Evolutionary conservation across 2,329 filamentous ascomycete species (phyloP).

Genomic region (Volutella citrinella): DNA sequence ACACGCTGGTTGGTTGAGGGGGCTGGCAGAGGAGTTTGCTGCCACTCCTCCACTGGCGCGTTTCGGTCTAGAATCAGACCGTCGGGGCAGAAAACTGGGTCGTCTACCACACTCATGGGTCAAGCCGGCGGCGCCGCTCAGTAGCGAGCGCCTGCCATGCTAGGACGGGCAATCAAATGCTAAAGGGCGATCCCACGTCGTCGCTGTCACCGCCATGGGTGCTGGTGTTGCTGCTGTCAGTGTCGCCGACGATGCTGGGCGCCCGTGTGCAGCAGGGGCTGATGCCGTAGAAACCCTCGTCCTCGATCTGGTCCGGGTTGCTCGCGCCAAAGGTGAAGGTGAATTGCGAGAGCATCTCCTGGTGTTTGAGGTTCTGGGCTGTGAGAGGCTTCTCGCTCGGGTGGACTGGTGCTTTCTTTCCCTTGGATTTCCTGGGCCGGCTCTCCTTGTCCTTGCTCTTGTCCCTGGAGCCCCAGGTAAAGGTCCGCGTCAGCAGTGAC

Average conservation of each 20-base stretch:
- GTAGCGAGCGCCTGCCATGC: too few relatives aligned
- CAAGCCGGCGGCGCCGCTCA: too few relatives aligned
- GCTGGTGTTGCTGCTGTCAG: slow-evolving; percentile 17
- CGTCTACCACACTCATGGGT: too few relatives aligned
- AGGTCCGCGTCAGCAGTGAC: slow-evolving; percentile 26
- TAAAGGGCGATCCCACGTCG: too few relatives aligned
- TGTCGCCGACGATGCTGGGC: slow-evolving; percentile 32
- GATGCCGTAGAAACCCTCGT: slow-evolving; percentile 34
- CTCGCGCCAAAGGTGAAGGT: slow-evolving; percentile 44
- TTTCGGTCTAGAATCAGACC: too few relatives aligned
- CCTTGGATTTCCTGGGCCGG: slow-evolving; percentile 26
- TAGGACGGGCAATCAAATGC: too few relatives aligned
- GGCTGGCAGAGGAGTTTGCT: too few relatives aligned
- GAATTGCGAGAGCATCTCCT: slow-evolving; percentile 45
- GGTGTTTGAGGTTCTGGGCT: slow-evolving; percentile 43
- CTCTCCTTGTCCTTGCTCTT: slow-evolving; percentile 28
- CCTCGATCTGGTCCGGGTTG: slow-evolving; percentile 30
- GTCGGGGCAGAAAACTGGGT: too few relatives aligned
- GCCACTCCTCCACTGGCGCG: too few relatives aligned
- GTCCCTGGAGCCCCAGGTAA: slow-evolving; percentile 29
- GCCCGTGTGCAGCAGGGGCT: slow-evolving; percentile 44
- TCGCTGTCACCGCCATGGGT: slow-evolving; percentile 25
- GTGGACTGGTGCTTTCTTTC: slow-evolving; percentile 29
- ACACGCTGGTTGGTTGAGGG: too few relatives aligned
- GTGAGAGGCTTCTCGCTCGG: slow-evolving; percentile 45